Conservation (phyloP, 371 early-diverging fungal species). For the Mortierella sp. region DNA sequence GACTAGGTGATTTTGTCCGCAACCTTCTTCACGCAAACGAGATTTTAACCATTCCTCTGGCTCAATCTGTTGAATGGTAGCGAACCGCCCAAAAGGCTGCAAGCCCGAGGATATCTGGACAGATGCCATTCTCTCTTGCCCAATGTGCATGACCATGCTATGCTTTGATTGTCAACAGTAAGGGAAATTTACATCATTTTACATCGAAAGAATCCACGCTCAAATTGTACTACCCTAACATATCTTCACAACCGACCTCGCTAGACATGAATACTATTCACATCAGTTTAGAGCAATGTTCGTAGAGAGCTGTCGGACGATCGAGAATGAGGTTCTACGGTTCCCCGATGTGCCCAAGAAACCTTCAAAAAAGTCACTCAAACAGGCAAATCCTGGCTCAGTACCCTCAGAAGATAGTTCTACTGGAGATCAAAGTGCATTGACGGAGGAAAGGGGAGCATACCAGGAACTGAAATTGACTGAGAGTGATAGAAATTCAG, state of each 20-base stretch:
- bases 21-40: not conserved
- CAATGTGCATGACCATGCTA: slow-evolving; percentile 71
- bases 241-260: slow-evolving; percentile 2
- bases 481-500: slow-evolving; percentile 48
- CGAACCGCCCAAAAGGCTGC: slow-evolving; percentile 36
- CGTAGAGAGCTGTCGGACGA: slow-evolving; percentile 68
- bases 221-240: not conserved
- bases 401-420: not conserved
- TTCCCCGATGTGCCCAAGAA: slow-evolving; percentile 45
- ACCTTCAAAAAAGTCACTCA: slow-evolving; percentile 1
- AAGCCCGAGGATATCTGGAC: slow-evolving; percentile 57
- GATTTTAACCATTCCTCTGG: not conserved
- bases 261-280: slow-evolving; percentile 66
- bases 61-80: slow-evolving; percentile 8
- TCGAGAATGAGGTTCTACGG: slow-evolving; percentile 44
- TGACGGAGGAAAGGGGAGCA: no score
- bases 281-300: slow-evolving; percentile 81
- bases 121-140: slow-evolving; percentile 75
- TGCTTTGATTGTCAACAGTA: slow-evolving; percentile 79
- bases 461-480: slow-evolving; percentile 30
- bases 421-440: no score
- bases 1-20: not conserved
- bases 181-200: not conserved
- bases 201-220: not conserved
- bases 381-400: not conserved